Evolutionary conservation across 2,329 filamentous ascomycete genomes (phyloP).

Genomic region (Cercospora nicotianae): DNA sequence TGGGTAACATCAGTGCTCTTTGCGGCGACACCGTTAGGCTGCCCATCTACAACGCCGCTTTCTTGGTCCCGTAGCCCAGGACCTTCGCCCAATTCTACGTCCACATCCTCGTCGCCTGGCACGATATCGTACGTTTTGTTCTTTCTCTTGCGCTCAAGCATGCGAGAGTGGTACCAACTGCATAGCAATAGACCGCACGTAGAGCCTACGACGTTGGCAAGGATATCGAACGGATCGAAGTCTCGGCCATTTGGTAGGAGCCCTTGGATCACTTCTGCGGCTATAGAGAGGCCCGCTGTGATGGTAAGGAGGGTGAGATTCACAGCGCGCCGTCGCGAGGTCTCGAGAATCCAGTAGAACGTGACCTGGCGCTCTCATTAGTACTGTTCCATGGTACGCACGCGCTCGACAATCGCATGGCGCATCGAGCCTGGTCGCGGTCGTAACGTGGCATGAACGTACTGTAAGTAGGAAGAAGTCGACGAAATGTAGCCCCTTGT

Average conservation of each 20-base stretch:
- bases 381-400: neutral
- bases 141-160: constrained; percentile 82
- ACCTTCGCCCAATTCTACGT: constrained; percentile 75
- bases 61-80: constrained; percentile 39
- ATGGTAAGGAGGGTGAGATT: constrained; percentile 81
- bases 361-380: constrained; percentile 21
- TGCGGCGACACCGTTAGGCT: constrained; percentile 48
- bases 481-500: constrained; percentile 83
- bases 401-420: neutral
- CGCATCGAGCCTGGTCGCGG: neutral
- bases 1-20: constrained; percentile 65
- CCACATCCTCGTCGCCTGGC: constrained; percentile 60
- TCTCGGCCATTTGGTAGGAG: constrained; percentile 62
- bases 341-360: constrained; percentile 98
- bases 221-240: constrained; percentile 80
- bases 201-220: constrained; percentile 83
- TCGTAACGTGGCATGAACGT: constrained; percentile 27
- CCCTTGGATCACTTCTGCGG: constrained; percentile 73
- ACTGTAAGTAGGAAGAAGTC: constrained; percentile 89
- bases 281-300: constrained; percentile 69
- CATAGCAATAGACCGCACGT: constrained; percentile 70
- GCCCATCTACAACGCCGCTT: constrained; percentile 32
- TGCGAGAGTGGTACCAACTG: constrained; percentile 90
- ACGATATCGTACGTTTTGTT: constrained; percentile 71
- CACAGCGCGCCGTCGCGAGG: constrained; percentile 77